These are phyloP conservation scores for Berberis vulgaris DNA, from an alignment of 164 flowering plant genomes.

Conservation along the genomic window DNA sequence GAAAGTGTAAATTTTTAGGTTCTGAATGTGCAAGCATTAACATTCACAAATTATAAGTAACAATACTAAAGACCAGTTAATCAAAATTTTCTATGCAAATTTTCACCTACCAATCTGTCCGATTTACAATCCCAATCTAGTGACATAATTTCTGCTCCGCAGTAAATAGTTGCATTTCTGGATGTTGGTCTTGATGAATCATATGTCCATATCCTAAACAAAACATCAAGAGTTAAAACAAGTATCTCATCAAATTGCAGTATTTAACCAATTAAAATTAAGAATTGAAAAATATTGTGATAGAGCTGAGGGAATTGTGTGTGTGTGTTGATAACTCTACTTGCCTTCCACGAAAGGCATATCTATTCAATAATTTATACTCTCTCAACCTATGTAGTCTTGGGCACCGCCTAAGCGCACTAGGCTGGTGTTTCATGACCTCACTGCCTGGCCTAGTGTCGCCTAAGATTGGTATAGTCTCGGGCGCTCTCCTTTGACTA, in stretches of 20 bases:
- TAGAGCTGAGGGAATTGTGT: not conserved
- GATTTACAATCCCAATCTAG: slow-evolving; percentile 98
- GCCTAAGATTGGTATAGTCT: no score
- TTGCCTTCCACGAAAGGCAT: no score
- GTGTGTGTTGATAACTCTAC: no score
- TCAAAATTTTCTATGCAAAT: not conserved
- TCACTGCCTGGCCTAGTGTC: no score
- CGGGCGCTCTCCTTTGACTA: no score
- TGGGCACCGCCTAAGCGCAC: no score
- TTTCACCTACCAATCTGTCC: slow-evolving; percentile 67
- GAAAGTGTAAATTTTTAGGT: slow-evolving; percentile 3
- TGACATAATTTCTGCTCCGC: slow-evolving; percentile 89
- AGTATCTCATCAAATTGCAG: not conserved
- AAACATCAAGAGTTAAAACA: not conserved
- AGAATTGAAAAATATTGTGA: not conserved
- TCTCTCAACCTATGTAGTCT: no score
- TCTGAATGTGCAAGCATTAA: slow-evolving; percentile 6
- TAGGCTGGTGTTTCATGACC: no score
- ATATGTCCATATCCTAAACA: slow-evolving; percentile 86
- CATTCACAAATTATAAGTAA: not conserved
- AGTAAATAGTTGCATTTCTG: slow-evolving; percentile 93
- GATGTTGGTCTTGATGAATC: slow-evolving; percentile 73
- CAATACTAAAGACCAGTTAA: not conserved
- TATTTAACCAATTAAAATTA: not conserved
- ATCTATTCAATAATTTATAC: no score